Conservation (phyloP, 352 stramenopile genomes). For the Pythium insidiosum region DNA sequence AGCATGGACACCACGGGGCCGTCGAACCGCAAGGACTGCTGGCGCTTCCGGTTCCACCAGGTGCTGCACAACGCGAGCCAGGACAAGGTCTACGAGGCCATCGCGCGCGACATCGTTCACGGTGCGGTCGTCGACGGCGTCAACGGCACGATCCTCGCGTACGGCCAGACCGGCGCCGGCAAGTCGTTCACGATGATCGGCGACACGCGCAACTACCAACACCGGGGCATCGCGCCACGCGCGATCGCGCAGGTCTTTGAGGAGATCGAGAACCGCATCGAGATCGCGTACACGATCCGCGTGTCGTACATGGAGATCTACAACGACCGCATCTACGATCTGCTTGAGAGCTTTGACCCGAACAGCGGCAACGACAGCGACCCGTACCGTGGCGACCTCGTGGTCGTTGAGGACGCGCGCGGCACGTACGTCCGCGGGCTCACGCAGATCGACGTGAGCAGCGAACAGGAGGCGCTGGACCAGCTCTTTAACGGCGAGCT, state of each 20-base stretch:
- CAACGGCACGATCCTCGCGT: slow-evolving; percentile 86
- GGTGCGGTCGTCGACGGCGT: slow-evolving; percentile 81
- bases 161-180: slow-evolving; percentile 83
- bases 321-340: slow-evolving; percentile 92
- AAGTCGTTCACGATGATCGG: slow-evolving; percentile 92
- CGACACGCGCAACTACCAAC: slow-evolving; percentile 88
- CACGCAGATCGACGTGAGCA: slow-evolving; percentile 69
- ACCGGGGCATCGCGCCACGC: slow-evolving; percentile 83
- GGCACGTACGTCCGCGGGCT: slow-evolving; percentile 86
- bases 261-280: slow-evolving; percentile 83
- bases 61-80: slow-evolving; percentile 89
- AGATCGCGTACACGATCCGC: slow-evolving; percentile 81
- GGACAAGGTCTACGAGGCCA: slow-evolving; percentile 87
- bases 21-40: slow-evolving; percentile 76
- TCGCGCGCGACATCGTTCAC: slow-evolving; percentile 85
- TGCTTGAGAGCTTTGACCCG: slow-evolving; percentile 41
- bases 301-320: slow-evolving; percentile 96
- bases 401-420: slow-evolving; percentile 77
- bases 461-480: slow-evolving; percentile 86
- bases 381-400: slow-evolving; percentile 35
- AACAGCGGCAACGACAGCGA: slow-evolving; percentile 1
- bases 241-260: slow-evolving; percentile 86
- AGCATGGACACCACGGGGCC: slow-evolving; percentile 9
- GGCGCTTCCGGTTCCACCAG: slow-evolving; percentile 90
- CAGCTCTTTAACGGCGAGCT: slow-evolving; percentile 90